phyloP scores from a whole-genome alignment of 192 early-diverging fungal species.

The Mortierella hygrophila region DNA sequence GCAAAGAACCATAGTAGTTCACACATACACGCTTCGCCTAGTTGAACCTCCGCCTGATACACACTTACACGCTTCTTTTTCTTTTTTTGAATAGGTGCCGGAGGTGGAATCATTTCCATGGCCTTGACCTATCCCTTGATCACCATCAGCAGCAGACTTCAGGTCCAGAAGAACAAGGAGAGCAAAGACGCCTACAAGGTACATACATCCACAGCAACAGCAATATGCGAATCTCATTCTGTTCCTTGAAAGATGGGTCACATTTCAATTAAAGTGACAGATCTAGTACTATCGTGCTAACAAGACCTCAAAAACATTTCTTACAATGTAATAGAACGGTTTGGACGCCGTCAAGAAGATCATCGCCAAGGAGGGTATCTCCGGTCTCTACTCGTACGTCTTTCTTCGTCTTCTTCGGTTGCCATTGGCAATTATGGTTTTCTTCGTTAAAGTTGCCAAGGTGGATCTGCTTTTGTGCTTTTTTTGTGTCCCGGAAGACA shows the following conservation, averaged over 20 bases:
- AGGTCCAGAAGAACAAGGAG: slow-evolving; percentile 78
- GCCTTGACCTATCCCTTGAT: slow-evolving; percentile 92
- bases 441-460: background rate
- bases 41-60: background rate
- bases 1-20: no score
- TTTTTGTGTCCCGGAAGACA: background rate
- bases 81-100: slow-evolving; percentile 69
- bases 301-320: background rate
- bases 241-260: background rate
- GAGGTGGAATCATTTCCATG: slow-evolving; percentile 93
- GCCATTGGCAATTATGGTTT: background rate
- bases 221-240: background rate
- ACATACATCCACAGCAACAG: background rate
- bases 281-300: background rate
- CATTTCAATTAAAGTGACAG: slow-evolving; percentile 41
- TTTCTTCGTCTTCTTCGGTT: background rate
- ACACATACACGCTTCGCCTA: no score
- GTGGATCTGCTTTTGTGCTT: background rate
- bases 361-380: slow-evolving; percentile 86
- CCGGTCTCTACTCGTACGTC: slow-evolving; percentile 90
- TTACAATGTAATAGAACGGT: slow-evolving; percentile 56
- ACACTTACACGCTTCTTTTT: background rate
- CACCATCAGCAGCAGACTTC: slow-evolving; percentile 83
- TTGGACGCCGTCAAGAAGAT: slow-evolving; percentile 90
- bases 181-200: slow-evolving; percentile 75